phyloP scores from a whole-genome alignment of 2,329 filamentous ascomycete genomes.

The Venturia aucupariae region DNA sequence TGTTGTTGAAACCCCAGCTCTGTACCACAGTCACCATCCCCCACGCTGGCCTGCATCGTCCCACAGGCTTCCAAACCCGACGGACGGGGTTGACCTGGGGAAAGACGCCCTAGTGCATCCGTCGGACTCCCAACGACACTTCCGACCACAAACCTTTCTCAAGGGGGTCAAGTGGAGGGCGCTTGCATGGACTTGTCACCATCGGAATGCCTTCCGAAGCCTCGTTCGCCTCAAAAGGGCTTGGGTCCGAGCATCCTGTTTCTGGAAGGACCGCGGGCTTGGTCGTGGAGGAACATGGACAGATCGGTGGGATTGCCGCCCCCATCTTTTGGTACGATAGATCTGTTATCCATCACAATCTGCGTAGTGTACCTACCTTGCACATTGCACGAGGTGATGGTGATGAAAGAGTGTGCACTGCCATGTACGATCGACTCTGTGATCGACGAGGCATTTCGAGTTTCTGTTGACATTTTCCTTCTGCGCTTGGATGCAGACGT shows the following conservation, averaged over 20 bases:
- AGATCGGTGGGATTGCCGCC: neutral
- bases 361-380: neutral
- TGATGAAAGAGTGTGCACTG: neutral
- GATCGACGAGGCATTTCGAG: neutral
- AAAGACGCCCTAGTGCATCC: slow-evolving; percentile 3
- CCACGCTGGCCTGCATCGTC: neutral
- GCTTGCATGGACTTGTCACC: neutral
- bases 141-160: neutral
- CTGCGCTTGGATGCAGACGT: neutral
- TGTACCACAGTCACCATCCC: neutral
- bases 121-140: neutral
- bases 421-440: neutral
- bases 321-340: neutral
- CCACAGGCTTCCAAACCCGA: neutral
- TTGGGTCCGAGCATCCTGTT: neutral
- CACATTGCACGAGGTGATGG: neutral
- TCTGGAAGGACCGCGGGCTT: neutral
- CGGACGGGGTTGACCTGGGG: neutral
- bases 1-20: neutral
- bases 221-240: neutral
- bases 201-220: neutral
- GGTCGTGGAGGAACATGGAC: neutral
- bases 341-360: neutral
- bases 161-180: neutral
- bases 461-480: neutral